phyloP scores from a whole-genome alignment of 192 early-diverging fungal species.

The Coemansia sp. region DNA sequence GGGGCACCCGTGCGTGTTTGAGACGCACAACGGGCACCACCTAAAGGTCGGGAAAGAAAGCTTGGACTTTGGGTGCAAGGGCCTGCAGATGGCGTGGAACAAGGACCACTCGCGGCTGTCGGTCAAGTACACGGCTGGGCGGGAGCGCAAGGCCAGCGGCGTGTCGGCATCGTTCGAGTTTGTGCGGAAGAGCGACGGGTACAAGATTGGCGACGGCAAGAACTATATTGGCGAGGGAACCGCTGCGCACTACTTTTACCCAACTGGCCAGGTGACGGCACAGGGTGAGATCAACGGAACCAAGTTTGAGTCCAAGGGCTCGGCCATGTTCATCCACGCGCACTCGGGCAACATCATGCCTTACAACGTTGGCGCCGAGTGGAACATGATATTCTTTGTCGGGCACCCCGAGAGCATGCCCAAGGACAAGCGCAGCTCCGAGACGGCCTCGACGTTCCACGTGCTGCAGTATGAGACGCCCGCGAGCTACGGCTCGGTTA shows the following conservation, averaged over 20 bases:
- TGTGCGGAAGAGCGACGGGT: conserved; percentile 62
- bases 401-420: conserved; percentile 59
- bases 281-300: conserved; percentile 70
- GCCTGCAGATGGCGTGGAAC: conserved; percentile 66
- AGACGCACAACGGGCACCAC: conserved; percentile 71
- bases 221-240: conserved; percentile 65
- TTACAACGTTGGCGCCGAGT: conserved; percentile 76
- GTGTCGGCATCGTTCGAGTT: conserved; percentile 68
- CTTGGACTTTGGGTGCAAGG: conserved; percentile 73
- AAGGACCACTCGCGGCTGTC: conserved; percentile 35
- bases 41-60: conserved; percentile 71
- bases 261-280: conserved; percentile 68
- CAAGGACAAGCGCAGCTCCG: conserved; percentile 51
- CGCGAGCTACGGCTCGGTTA: conserved; percentile 62
- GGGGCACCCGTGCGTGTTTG: conserved; percentile 59
- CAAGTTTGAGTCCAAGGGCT: conserved; percentile 60
- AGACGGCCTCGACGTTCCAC: conserved; percentile 28
- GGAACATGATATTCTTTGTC: conserved; percentile 85
- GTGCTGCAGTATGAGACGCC: conserved; percentile 81
- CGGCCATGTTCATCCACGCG: conserved; percentile 79
- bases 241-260: conserved; percentile 82
- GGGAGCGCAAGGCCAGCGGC: conserved; percentile 60
- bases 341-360: conserved; percentile 80
- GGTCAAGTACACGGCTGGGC: conserved; percentile 46
- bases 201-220: conserved; percentile 84